Percentiles rank a stretch among this genome's conserved stretches.
phyloP scores from a whole-genome alignment of 169 alveolate species.

The Cryptosporidium xiaoi region DNA sequence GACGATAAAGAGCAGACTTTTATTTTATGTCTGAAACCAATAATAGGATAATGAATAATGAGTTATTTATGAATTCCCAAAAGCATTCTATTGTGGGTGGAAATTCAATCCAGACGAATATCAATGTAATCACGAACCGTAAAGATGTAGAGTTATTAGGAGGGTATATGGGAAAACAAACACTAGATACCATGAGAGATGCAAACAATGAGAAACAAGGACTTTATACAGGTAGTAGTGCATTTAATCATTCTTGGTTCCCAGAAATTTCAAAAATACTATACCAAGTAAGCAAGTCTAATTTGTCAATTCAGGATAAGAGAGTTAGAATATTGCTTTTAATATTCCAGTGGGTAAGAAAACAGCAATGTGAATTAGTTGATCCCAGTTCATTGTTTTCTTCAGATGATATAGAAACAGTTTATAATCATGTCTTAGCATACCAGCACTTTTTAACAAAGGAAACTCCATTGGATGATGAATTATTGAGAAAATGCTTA shows the following conservation, averaged over 20 bases:
- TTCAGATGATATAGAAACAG: conserved; percentile 74
- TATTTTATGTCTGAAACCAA: conserved; percentile 29
- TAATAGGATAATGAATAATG: conserved; percentile 57
- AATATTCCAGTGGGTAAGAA: conserved; percentile 80
- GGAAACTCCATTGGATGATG: conserved; percentile 25
- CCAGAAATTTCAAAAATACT: conserved; percentile 62
- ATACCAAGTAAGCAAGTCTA: conserved; percentile 53
- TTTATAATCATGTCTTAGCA: conserved; percentile 77
- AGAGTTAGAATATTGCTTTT: conserved; percentile 79
- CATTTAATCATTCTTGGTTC: conserved; percentile 70
- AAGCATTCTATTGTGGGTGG: conserved; percentile 32
- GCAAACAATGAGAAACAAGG: conserved; percentile 48
- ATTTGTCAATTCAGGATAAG: conserved; percentile 76
- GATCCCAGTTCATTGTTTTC: conserved; percentile 75
- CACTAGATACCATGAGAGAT: conserved; percentile 9
- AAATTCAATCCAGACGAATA: conserved; percentile 2
- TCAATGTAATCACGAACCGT: conserved; percentile 7
- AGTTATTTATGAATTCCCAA: conserved; percentile 31
- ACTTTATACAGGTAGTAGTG: conserved; percentile 14
- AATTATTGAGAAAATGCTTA: conserved; percentile 19
- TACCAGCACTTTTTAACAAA: conserved; percentile 75
- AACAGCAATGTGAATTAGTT: conserved; percentile 77
- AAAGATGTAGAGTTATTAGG: conserved; percentile 12
- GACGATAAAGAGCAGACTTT: background rate
- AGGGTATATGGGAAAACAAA: conserved; percentile 4